Evolutionary conservation across 1,139 yeast genomes (phyloP), one percentile per base, ranked within the genome.

Genomic region (Blastobotrys illinoisensis): DNA sequence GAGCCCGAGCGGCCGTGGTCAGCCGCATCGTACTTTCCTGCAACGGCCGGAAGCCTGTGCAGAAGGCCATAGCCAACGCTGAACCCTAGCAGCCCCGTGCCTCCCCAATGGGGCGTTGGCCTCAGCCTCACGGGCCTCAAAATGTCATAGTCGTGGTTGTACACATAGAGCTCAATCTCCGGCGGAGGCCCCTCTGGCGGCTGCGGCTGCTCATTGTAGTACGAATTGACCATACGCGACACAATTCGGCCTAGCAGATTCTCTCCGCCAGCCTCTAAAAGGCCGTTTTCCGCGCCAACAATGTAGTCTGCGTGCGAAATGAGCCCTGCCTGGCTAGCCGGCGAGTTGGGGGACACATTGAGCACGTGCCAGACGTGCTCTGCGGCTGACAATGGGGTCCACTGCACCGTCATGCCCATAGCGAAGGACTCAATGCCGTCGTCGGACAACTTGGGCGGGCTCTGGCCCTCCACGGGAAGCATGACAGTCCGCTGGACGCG

Each of bases 41-140:
- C 70, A 5, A 81, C 85, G 56, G 82, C 86, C 1, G 97, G 97
- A 16, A 93, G 73, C 60, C 96, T 76, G 67, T 93, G 98, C 53
- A 93, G 74, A 54, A 87, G 76, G 0, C 98, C 98, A 66, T 90
- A 91, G 0, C 97, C 98, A 9, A 93, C 95, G 62, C 91, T 96
- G 71, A 97, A 91, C 1, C 99, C 99, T 47, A 93, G 74, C 43
- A 90, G 75, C 0, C 97, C 97, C 58, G 76, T 79, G 1, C 87
- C 86, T 20, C 86, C 86, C 82, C 85, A 81, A 21, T 67, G 67
- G 9, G 72, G 73, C 57, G 78, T 77, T 2, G 91, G 89, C 54
- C 81, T 76, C 20, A 91, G 89, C 0, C 89, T 82, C 3, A 91
- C 95, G 0, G 97, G 97, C 61, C 98, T 79, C 50, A 89, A 83